These are phyloP conservation scores for Penicillium sp. DNA, from an alignment of 2,329 filamentous ascomycete genomes.

Conservation along the genomic window DNA sequence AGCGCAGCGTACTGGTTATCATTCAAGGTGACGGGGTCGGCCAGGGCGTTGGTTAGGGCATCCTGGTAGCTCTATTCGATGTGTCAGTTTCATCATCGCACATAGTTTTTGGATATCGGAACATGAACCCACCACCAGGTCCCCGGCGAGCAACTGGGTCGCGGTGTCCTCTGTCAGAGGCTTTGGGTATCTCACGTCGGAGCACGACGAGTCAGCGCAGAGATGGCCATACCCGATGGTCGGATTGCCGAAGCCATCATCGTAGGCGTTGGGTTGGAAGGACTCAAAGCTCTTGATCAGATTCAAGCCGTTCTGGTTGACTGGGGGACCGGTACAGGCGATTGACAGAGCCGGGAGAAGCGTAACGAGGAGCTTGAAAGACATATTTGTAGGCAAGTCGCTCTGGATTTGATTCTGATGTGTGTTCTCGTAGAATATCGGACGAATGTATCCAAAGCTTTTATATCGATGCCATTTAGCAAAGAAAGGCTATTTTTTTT, in stretches of 20 bases:
- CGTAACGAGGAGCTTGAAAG: slow-evolving; percentile 5
- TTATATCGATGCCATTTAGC: no score
- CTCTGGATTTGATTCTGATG: no score
- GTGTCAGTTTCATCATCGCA: slow-evolving; percentile 18
- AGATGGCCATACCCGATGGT: slow-evolving; percentile 54
- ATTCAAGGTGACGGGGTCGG: slow-evolving; percentile 42
- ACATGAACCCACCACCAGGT: slow-evolving; percentile 36
- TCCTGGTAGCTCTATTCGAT: slow-evolving; percentile 37
- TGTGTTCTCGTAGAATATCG: no score
- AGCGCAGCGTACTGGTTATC: slow-evolving; percentile 55
- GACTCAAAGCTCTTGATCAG: slow-evolving; percentile 42
- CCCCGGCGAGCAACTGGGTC: slow-evolving; percentile 41
- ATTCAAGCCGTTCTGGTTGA: slow-evolving; percentile 36
- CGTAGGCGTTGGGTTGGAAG: slow-evolving; percentile 29
- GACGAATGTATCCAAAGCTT: no score
- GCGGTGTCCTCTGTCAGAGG: slow-evolving; percentile 46
- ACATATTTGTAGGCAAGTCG: no score
- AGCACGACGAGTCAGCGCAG: slow-evolving; percentile 43
- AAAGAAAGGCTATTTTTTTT: no score
- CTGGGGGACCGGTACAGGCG: slow-evolving; percentile 12
- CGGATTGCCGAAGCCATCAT: slow-evolving; percentile 48
- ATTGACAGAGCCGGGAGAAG: slow-evolving; percentile 4
- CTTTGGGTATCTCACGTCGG: slow-evolving; percentile 47
- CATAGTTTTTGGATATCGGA: background rate
- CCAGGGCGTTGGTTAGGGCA: slow-evolving; percentile 42